phyloP scores from a whole-genome alignment of 2,329 filamentous ascomycete species.

The Bipolaris zeicola region DNA sequence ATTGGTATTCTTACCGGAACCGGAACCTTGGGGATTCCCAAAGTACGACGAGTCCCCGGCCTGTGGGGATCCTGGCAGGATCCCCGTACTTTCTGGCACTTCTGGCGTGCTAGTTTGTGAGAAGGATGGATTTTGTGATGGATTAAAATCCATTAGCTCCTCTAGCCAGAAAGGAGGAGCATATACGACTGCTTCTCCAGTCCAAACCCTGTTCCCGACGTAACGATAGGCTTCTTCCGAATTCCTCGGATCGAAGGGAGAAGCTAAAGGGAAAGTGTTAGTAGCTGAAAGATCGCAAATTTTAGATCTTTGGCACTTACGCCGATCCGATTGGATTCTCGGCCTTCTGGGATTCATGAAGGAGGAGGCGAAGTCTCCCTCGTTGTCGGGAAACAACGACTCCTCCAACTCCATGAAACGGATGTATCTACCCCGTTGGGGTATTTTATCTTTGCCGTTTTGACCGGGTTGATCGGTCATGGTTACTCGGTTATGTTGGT shows the following conservation, averaged over 20 bases:
- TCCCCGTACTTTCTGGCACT: background rate
- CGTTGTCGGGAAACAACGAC: slow-evolving; percentile 6
- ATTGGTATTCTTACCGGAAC: background rate
- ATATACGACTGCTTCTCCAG: slow-evolving; percentile 1
- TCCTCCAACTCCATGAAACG: slow-evolving; percentile 2
- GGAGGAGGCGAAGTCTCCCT: slow-evolving; percentile 6
- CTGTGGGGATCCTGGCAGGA: background rate
- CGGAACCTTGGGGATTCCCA: background rate
- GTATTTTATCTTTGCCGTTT: background rate
- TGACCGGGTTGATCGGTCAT: background rate
- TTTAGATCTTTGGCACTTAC: background rate
- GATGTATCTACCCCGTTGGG: background rate
- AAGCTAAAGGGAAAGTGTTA: background rate
- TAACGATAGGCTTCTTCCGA: slow-evolving; percentile 2
- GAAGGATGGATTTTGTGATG: background rate
- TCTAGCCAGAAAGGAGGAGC: background rate
- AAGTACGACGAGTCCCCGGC: no score
- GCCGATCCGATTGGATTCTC: background rate
- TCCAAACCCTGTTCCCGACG: background rate
- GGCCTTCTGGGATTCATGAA: slow-evolving; percentile 2
- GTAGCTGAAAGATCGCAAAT: background rate
- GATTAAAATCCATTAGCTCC: background rate
- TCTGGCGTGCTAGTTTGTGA: background rate
- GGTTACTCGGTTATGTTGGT: background rate
- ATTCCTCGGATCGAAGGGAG: background rate